Evolutionary conservation across 2,329 filamentous ascomycete genomes (phyloP), one percentile per base, ranked within the genome.

Genomic region (Claviceps sp.): DNA sequence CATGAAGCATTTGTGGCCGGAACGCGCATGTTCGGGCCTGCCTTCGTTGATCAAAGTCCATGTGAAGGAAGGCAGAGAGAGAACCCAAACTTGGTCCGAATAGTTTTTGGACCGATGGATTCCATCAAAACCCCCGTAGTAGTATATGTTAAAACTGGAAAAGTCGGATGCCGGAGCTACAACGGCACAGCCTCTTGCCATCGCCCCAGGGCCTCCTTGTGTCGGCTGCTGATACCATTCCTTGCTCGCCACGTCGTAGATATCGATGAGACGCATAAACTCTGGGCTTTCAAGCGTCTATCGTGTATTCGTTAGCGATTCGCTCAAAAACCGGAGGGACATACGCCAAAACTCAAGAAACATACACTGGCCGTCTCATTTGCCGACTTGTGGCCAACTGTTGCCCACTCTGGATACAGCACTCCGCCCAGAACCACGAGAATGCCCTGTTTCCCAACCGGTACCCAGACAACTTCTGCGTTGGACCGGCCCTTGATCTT

Each of bases 101-200:
- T 72, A 78, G 16, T 64, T 55, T 0, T 66, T 54, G 0, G 45
- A 50, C 0, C 54, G 30, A 52, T 74, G 53, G 5, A 81, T 57
- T 0, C 78, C 80, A 53, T 80, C 68, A 61, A 85, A 90, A 0
- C 88, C 88, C 16, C 86, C 88, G 59, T 88, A 93, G 69, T 87
- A 88, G 70, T 91, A 90, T 48, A 94, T 82, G 62, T 90, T 89
- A 66, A 84, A 86, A 54, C 83, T 88, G 11, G 84, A 86, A 37
- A 73, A 74, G 61, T 89, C 86, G 45, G 79, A 72, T 14, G 86
- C 82, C 0, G 80, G 72, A n/a, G 80, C 85, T 1, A 88, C 79
- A 0, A 88, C 84, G 3, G 86, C 83, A 61, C 88, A 93, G 62
- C 84, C 74, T 74, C 85, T 64, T 67, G 85, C 62, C 66, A 77